Evolutionary conservation across 129 eudicot species (phyloP), one percentile per base, ranked within the genome.

Genomic region (Flaveria brownii): DNA sequence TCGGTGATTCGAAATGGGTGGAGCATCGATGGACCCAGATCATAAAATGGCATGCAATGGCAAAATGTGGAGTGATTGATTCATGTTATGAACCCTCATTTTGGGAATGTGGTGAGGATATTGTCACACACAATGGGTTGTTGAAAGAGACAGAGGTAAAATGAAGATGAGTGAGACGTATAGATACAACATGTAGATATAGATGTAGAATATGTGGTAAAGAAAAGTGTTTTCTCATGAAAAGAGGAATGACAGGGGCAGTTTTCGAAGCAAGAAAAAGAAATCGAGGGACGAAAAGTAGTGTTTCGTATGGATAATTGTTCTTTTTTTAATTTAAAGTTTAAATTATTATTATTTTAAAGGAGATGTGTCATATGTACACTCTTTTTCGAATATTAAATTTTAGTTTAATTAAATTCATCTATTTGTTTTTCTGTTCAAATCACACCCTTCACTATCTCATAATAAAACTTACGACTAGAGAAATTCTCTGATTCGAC

Each of bases 241-340:
- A 78, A 78, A 78, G 77, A 70, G 77, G 82, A 71, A 70, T 25
- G 82, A 78, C 82, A 71, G 63, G 76, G 65, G 71, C 70, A 20
- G 64, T 59, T 70, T 56, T 77, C 82, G 77, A 60, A 71, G 78
- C 41, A 61, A 25, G 60, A 74, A 45, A 26, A 60, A 43, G 26
- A 74, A 36, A 0, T 9, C 11, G 50, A 45, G 50, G 13, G 50
- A 45, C 13, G 50, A 45, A 45, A 45, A 45, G 50, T 36, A 7
- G 41, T 36, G 41, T 36, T 36, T 36, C 41, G 41, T 36, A 36
- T 36, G 41, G 41, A 36, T 36, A 5, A 36, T 36, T 36, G 41
- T 36, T 36, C 6, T 36, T 36, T 36, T 36, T 36, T 1, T 36
- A 5, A 36, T 36, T 36, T 36, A 36, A 36, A 5, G 7, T 36